Evolutionary conservation across 805 yeast species (phyloP), one percentile per base, ranked within the genome.

Genomic region (Yamadazyma nakazawae): DNA sequence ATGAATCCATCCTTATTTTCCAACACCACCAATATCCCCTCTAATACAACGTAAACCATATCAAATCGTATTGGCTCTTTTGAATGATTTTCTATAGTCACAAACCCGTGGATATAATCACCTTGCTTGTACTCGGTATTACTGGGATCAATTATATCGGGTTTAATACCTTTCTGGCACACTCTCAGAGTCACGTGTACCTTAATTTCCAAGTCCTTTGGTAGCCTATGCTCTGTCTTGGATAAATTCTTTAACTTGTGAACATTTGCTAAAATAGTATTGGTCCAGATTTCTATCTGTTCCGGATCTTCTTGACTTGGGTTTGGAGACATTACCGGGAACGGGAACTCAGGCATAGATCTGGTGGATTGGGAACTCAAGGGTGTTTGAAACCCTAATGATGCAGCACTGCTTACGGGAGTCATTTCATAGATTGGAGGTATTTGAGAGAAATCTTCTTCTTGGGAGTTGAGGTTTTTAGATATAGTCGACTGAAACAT

Each of bases 11-110:
- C 50, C 3, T 53, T 57, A 47, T 54, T 59, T 26, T 65, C 66
- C 13, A 63, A 45, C 1, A 62, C 60, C 7, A 62, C 59, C 5
- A 67, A 45, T 1, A 60, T 52, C 1, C 76, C 76, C 54, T 72
- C 77, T 47, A 70, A 67, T 6, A 66, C 73, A 13, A 71, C 72
- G 44, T 71, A 72, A 7, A 72, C 71, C 75, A 72, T 72, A 42
- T 72, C 76, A 43, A 72, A 72, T 0, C 68, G 60, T 7, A 71
- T 60, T 5, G 74, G 75, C 25, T 48, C 48, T 12, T 53, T 38
- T 18, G 63, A 58, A 7, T 48, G 58, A 52, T 72, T 72, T 16
- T 49, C 46, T 13, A 72, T 63, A 10, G 74, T 70, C 31, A 70
- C 74, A 52, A 60, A 72, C 3, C 77, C 77, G 52, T 70, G 76